Evolutionary conservation across 306 rosid species (phyloP), one percentile per base, ranked within the genome.

Genomic region (Cicer bijugum): DNA sequence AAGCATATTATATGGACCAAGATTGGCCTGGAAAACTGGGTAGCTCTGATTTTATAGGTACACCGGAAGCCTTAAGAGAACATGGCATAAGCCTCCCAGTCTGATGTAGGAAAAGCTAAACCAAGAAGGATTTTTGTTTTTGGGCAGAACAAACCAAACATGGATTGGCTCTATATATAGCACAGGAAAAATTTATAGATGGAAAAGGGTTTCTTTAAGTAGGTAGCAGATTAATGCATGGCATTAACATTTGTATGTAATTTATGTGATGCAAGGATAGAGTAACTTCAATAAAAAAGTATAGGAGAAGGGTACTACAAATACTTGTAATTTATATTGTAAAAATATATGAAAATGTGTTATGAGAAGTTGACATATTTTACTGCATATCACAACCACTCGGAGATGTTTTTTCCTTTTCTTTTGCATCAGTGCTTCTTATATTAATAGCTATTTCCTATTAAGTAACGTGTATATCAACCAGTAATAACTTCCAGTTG

Each of bases 81-180:
- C 46, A 72, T 19, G 35, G 72, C 3, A 9, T 65, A 45, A 44
- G 43, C 67, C 10, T 20, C 45, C 46, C 55, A 8, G 7, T 33
- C 53, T 19, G 39, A 38, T 65, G 55, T 17, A n/a, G 73, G 65
- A 75, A 74, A 74, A 48, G 9, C 52, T 48, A 48, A 38, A 63
- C 63, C 40, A 52, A 20, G 58, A 17, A 28, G 35, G 35, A 45
- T 48, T 14, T 20, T 50, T 57, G 64, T 5, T 45, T 44, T 56
- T 45, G 23, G 53, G 71, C 17, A 3, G 43, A 68, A 40, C 39
- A 37, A 37, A 35, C 46, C 47, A 14, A 39, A 52, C 11, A 63
- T 47, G 10, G 20, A 28, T 76, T 81, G 35, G 37, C 35, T 55
- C 17, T 50, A 52, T 40, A 35, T 75, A 61, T 28, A 50, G 68